A percentile compares a stretch with the other conserved stretches of the same genome.
These are phyloP conservation scores for Phlebiopsis flavidoalba DNA, from an alignment of 768 basidiomycete species.

Conservation along the genomic window DNA sequence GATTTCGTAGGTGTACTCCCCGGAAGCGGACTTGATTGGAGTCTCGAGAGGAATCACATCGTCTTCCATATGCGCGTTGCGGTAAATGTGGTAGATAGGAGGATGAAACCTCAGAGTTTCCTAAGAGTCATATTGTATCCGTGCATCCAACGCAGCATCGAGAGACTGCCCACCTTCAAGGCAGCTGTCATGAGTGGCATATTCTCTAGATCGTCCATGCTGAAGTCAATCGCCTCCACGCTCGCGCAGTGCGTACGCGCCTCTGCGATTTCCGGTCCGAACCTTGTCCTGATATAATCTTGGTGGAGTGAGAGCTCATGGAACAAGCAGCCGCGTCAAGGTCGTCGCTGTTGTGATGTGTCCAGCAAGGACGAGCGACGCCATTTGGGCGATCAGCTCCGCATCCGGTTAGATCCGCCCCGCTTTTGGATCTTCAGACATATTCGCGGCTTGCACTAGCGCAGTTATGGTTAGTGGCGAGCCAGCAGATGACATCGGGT, in stretches of 20 bases:
- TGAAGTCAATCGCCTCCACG: constrained; percentile 24
- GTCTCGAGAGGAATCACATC: constrained; percentile 29
- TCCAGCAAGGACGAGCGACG: constrained; percentile 10
- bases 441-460: constrained; percentile 51
- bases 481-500: neutral
- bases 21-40: constrained; percentile 25
- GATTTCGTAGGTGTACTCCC: constrained; percentile 20
- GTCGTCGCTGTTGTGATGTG: constrained; percentile 29
- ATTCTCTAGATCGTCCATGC: constrained; percentile 26
- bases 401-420: constrained; percentile 31
- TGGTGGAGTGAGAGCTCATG: constrained; percentile 24
- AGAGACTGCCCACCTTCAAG: constrained; percentile 17
- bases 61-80: constrained; percentile 22
- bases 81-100: constrained; percentile 21
- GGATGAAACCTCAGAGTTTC: constrained; percentile 29
- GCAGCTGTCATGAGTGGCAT: constrained; percentile 28
- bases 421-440: constrained; percentile 37
- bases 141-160: neutral
- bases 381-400: constrained; percentile 25
- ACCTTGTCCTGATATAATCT: constrained; percentile 22
- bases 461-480: neutral
- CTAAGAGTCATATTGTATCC: neutral
- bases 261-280: constrained; percentile 22
- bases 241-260: constrained; percentile 17
- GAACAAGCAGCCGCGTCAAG: constrained; percentile 25